Percentiles rank a stretch among this genome's conserved stretches.
These are phyloP conservation scores for Phytomonas serpens DNA, from an alignment of 208 protist species.

Conservation along the genomic window DNA sequence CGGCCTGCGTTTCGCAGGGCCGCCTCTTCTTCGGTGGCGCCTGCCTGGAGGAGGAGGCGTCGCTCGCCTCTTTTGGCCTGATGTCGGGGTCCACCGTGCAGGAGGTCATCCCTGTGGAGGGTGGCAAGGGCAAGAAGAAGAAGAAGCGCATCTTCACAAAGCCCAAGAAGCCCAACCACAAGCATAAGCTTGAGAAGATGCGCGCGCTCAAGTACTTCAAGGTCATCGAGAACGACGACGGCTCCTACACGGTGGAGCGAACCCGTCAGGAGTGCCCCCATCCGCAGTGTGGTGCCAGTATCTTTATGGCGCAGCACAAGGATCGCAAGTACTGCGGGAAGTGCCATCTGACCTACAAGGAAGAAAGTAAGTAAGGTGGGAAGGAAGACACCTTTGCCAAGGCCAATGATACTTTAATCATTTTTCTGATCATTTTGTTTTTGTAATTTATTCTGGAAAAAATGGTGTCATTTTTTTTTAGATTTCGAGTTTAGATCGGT, in stretches of 20 bases:
- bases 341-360: conserved; percentile 95
- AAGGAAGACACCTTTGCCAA: conserved; percentile 41
- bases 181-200: conserved; percentile 98
- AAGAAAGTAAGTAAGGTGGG: conserved; percentile 36
- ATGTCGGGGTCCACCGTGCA: conserved; percentile 73
- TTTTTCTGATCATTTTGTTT: conserved; percentile 1
- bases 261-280: conserved; percentile 94
- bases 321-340: conserved; percentile 99
- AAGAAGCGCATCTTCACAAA: conserved; percentile 99
- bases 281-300: conserved; percentile 94
- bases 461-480: not conserved
- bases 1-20: conserved; percentile 62
- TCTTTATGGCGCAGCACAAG: conserved; percentile 99
- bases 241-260: conserved; percentile 94
- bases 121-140: conserved; percentile 98
- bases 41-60: conserved; percentile 70
- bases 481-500: not conserved
- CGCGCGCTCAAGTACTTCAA: conserved; percentile 99
- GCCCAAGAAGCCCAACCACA: conserved; percentile 98
- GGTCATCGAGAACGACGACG: conserved; percentile 95
- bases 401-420: conserved; percentile 21
- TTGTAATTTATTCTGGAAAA: not conserved
- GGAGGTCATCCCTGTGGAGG: conserved; percentile 82
- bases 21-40: conserved; percentile 87
- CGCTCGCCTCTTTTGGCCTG: conserved; percentile 11